Base-by-base conservation (phyloP, 352 stramenopile genomes). In the Phytophthora pini region DNA sequence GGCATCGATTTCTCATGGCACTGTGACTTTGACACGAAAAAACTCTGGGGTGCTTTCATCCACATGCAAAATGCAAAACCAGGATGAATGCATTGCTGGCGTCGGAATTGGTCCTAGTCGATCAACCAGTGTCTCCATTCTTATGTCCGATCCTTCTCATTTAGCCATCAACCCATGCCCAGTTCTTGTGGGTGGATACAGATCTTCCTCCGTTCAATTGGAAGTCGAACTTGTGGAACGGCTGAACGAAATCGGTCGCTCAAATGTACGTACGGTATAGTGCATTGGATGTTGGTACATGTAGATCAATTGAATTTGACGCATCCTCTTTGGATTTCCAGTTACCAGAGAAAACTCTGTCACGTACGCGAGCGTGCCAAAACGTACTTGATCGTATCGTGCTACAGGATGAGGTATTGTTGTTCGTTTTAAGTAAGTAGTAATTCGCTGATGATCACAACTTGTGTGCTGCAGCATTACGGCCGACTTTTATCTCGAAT, bases 201-300 rank as follows among this genome's bases (percentile, higher is more conserved):
- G 81, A 48, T 80, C 79, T 8, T 74, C 41, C 11, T 75, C 65
- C 1, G 69, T 87, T 11, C 72, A 87, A 31, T 71, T 93, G 1
- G 84, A 93, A 62, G 71, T 90, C 17, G 80, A 92, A 48, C 60
- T 93, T 22, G 73, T 77, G 6, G 79, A 90, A 50, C 74, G 79
- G 0, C 59, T 93, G 22, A 84, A 89, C 49, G 82, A 89, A 38
- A 87, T 93, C 46, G 82, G 89, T 11, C 70, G 79, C 10, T 87
- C 77, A 45, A 88, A 87, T 43, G 83, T 89, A 55, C 15, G 64
- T 46, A 20, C 17, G 17, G 17, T 20, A 40, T 38, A 22, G 20
- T 48, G 4, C 4, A 15, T 36, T 46, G 11, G 29, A 7, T 59
- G 48, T 6, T 52, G 7, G 41, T 36, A 44, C 34, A 10, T 41